Percentiles rank a stretch among this genome's conserved stretches.
phyloP scores from a whole-genome alignment of 1,284 basidiomycete species.

The Boletus semigastroideus region DNA sequence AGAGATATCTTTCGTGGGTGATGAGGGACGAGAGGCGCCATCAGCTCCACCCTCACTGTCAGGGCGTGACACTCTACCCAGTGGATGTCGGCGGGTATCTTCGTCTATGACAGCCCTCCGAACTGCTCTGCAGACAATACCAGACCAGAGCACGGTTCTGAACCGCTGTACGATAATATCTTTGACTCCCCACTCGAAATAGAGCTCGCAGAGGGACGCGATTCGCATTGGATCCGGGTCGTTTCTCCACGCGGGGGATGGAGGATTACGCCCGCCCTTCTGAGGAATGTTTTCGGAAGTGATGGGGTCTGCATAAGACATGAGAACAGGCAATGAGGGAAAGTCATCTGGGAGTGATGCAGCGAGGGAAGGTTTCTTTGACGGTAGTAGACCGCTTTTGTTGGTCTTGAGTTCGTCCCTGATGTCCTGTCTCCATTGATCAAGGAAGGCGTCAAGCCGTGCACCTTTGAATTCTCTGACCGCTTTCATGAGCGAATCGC shows the following conservation, averaged over 20 bases:
- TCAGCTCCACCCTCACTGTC: neutral
- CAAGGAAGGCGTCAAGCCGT: conserved; percentile 55
- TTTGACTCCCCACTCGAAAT: conserved; percentile 88
- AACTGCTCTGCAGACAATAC: conserved; percentile 62
- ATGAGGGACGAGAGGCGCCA: neutral
- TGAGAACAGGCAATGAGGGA: conserved; percentile 65
- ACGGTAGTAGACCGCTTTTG: conserved; percentile 55
- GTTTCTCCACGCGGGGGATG: conserved; percentile 48
- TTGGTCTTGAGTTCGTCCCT: conserved; percentile 73
- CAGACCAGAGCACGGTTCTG: conserved; percentile 73
- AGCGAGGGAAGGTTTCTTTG: conserved; percentile 62
- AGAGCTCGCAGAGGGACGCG: conserved; percentile 76
- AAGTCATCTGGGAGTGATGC: conserved; percentile 60
- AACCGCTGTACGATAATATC: conserved; percentile 79
- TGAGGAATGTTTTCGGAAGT: conserved; percentile 62
- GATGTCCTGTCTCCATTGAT: conserved; percentile 63
- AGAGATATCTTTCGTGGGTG: conserved; percentile 22
- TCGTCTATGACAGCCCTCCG: conserved; percentile 50
- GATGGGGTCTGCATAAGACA: conserved; percentile 75
- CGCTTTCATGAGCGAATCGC: conserved; percentile 63
- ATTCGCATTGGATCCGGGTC: conserved; percentile 74
- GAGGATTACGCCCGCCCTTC: conserved; percentile 31
- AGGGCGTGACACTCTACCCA: conserved; percentile 38
- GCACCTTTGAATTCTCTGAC: conserved; percentile 50
- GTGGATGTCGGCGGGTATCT: conserved; percentile 8